phyloP scores from a whole-genome alignment of 176 grass and related monocot genomes.

The Oryza glumipatula region DNA sequence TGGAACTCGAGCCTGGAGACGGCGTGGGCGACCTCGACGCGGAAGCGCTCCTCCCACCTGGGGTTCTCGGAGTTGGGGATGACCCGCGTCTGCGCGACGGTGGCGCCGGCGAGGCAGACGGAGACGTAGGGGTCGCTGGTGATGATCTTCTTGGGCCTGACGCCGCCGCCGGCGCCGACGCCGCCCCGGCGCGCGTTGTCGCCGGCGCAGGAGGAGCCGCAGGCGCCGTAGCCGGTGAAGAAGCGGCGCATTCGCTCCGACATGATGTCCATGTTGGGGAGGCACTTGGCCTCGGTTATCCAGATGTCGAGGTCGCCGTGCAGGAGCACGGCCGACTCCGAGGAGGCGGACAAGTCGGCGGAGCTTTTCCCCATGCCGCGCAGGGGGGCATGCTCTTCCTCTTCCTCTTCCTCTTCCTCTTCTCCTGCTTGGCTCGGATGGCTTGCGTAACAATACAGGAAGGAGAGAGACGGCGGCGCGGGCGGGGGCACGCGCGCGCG shows the following conservation, averaged over 20 bases:
- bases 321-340: slow-evolving; percentile 36
- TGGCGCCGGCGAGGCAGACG: slow-evolving; percentile 64
- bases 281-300: slow-evolving; percentile 66
- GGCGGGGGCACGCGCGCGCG: too few species aligned
- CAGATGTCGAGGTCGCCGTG: slow-evolving; percentile 72
- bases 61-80: slow-evolving; percentile 75
- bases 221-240: slow-evolving; percentile 45
- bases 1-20: slow-evolving; percentile 56
- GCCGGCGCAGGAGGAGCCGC: neutral
- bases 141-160: slow-evolving; percentile 57
- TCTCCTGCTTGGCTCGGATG: too few species aligned
- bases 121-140: slow-evolving; percentile 86
- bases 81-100: slow-evolving; percentile 66
- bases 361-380: slow-evolving; percentile 18
- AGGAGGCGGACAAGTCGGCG: neutral
- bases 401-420: neutral
- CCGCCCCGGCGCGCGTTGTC: slow-evolving; percentile 16
- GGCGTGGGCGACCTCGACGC: slow-evolving; percentile 68
- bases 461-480: neutral
- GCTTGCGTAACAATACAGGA: too few species aligned
- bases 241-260: slow-evolving; percentile 67
- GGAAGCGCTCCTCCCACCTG: slow-evolving; percentile 76
- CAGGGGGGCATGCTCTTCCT: neutral
- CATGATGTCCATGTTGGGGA: slow-evolving; percentile 82
- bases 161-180: too few species aligned